Evolutionary conservation across 352 stramenopile genomes (phyloP).

Genomic region (Phytophthora ramorum): DNA sequence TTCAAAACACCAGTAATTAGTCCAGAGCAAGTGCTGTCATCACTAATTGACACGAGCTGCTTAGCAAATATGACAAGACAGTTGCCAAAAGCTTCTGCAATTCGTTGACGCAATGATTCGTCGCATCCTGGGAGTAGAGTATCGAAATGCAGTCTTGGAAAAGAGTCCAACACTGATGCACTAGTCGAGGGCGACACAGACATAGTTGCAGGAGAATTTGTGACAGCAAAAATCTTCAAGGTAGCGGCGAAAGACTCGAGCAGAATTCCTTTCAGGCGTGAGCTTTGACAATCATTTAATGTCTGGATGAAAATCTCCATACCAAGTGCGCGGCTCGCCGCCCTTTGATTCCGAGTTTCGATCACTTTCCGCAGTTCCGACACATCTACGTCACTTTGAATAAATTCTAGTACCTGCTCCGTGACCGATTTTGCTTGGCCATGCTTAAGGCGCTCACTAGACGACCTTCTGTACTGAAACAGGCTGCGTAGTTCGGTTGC

Average conservation of each 20-base stretch:
- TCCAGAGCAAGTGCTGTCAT: constrained; percentile 31
- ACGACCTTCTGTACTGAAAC: constrained; percentile 79
- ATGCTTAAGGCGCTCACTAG: constrained; percentile 65
- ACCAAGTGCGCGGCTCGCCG: constrained; percentile 46
- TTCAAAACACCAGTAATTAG: constrained; percentile 62
- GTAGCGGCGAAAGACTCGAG: constrained; percentile 56
- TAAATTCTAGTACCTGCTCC: constrained; percentile 86
- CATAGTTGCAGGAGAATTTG: constrained; percentile 39
- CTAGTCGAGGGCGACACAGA: constrained; percentile 6
- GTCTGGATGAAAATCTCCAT: constrained; percentile 54
- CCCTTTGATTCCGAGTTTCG: constrained; percentile 53
- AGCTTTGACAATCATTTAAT: constrained; percentile 34
- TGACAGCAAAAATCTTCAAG: constrained; percentile 47
- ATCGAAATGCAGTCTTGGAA: constrained; percentile 64
- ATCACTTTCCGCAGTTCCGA: constrained; percentile 59
- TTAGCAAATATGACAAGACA: constrained; percentile 49
- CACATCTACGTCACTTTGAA: constrained; percentile 83
- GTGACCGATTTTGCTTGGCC: constrained; percentile 72
- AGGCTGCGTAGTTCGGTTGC: constrained; percentile 74
- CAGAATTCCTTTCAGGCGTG: constrained; percentile 44
- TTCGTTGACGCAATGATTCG: constrained; percentile 43
- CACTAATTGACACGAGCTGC: constrained; percentile 29
- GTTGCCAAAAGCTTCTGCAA: constrained; percentile 58
- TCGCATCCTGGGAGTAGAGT: constrained; percentile 62
- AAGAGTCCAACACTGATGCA: constrained; percentile 13